These are phyloP conservation scores for Chlorella sp. DNA, from an alignment of 139 green algal species.

Conservation along the genomic window DNA sequence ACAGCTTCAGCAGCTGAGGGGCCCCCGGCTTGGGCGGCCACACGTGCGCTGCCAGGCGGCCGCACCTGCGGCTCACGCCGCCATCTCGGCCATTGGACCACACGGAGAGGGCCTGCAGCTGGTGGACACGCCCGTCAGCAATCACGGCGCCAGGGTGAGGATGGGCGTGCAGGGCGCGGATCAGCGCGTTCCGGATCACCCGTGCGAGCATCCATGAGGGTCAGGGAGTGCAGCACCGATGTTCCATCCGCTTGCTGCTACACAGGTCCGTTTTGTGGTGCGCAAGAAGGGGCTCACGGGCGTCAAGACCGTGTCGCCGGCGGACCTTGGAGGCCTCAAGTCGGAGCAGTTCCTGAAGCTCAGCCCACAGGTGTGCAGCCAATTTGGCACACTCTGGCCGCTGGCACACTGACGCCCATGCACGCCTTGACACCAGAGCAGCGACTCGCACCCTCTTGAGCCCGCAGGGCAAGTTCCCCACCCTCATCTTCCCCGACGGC, in stretches of 20 bases:
- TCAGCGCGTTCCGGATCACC: background rate
- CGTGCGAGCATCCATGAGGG: background rate
- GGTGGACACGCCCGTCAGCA: conserved; percentile 54
- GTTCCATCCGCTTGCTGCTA: background rate
- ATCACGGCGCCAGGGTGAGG: conserved; percentile 55
- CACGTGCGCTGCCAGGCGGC: too few relatives aligned
- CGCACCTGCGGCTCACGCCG: too few relatives aligned
- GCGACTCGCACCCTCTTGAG: background rate
- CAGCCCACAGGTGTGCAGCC: conserved; percentile 18
- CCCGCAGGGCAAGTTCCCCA: conserved; percentile 65
- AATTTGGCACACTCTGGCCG: background rate
- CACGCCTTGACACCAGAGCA: background rate
- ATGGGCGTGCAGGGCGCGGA: background rate
- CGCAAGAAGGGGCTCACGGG: conserved; percentile 57
- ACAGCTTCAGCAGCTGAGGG: too few relatives aligned
- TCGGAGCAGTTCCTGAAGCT: conserved; percentile 17
- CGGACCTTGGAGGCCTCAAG: conserved; percentile 52
- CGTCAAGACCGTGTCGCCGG: conserved; percentile 40
- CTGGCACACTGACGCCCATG: conserved; percentile 10
- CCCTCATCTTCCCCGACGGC: conserved; percentile 60
- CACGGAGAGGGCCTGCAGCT: too few relatives aligned
- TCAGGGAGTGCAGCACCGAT: too few relatives aligned
- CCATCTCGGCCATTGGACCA: too few relatives aligned
- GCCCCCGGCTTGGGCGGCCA: too few relatives aligned
- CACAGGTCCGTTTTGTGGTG: conserved; percentile 46